phyloP scores from a whole-genome alignment of 2,329 filamentous ascomycete genomes.

The Thyridium curvatum region DNA sequence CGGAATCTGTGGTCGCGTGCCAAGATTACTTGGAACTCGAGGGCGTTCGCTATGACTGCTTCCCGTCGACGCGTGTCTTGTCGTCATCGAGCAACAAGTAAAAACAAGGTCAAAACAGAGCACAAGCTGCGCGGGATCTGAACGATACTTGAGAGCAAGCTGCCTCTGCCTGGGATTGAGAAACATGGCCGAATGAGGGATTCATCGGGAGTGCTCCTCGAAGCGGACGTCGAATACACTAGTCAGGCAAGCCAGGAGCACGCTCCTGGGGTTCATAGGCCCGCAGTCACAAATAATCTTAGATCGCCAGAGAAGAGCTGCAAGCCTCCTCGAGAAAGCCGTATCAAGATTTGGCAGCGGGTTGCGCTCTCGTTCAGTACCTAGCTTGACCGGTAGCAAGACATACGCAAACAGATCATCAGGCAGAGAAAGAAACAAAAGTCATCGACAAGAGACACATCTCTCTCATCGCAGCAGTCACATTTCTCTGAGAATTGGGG shows the following conservation, averaged over 20 bases:
- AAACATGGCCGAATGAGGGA: too few species aligned
- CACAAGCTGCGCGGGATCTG: too few species aligned
- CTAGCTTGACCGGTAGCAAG: constrained; percentile 67
- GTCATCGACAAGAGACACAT: constrained; percentile 12
- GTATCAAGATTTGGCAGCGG: constrained; percentile 42
- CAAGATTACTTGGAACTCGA: too few species aligned
- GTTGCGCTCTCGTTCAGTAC: constrained; percentile 51
- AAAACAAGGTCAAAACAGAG: too few species aligned
- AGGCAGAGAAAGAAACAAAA: constrained; percentile 17
- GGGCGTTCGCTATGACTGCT: too few species aligned
- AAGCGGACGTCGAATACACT: constrained; percentile 17
- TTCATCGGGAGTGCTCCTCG: constrained; percentile 10
- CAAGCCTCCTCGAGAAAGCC: constrained; percentile 25
- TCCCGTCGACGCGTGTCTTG: too few species aligned
- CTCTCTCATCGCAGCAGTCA: neutral
- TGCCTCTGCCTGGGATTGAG: too few species aligned
- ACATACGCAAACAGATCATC: constrained; percentile 30
- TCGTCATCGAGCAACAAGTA: too few species aligned
- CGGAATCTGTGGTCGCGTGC: too few species aligned
- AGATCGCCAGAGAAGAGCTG: constrained; percentile 8
- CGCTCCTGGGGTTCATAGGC: constrained; percentile 29
- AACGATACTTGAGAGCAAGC: too few species aligned
- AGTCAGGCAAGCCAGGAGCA: constrained; percentile 13
- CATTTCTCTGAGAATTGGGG: too few species aligned
- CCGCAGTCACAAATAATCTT: constrained; percentile 33